These are phyloP conservation scores for Escallonia rubra DNA, from an alignment of 129 eudicot species.

Conservation along the genomic window DNA sequence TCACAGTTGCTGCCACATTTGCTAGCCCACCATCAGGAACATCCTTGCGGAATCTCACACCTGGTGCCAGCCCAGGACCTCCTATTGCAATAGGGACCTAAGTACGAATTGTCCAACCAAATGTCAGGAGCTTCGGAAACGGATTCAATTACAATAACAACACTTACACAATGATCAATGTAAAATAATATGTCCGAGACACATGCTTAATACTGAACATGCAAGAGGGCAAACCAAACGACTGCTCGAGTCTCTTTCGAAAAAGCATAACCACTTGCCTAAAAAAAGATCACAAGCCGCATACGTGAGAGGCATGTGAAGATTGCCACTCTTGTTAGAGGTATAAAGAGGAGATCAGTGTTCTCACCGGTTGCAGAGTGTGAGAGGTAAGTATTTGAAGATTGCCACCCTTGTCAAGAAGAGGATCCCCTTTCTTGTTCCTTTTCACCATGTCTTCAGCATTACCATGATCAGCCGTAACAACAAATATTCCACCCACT, in stretches of 20 bases:
- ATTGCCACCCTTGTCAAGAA: slow-evolving; percentile 67
- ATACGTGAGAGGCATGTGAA: too few relatives aligned
- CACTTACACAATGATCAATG: too few relatives aligned
- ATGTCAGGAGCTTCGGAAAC: too few relatives aligned
- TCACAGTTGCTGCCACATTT: slow-evolving; percentile 92
- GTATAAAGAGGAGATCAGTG: not conserved
- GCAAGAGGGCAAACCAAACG: too few relatives aligned
- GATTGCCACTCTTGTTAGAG: too few relatives aligned
- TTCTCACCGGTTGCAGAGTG: slow-evolving; percentile 78
- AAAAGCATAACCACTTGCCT: too few relatives aligned
- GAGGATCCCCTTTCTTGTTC: slow-evolving; percentile 89
- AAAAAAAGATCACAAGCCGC: too few relatives aligned
- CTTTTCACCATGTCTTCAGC: slow-evolving; percentile 99
- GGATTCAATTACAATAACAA: too few relatives aligned
- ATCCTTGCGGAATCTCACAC: slow-evolving; percentile 76
- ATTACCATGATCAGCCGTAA: slow-evolving; percentile 95
- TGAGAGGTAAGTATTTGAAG: slow-evolving; percentile 84
- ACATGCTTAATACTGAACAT: too few relatives aligned
- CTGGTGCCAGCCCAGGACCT: slow-evolving; percentile 74
- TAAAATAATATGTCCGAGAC: too few relatives aligned
- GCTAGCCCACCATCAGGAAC: slow-evolving; percentile 75
- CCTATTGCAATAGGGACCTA: slow-evolving; percentile 97
- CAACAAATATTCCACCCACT: slow-evolving; percentile 89
- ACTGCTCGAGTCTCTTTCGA: too few relatives aligned
- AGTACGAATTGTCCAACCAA: not conserved